Percentiles rank a stretch among this genome's conserved stretches.
These are phyloP conservation scores for Globomyces pollinis-pini DNA, from an alignment of 192 early-diverging fungal genomes.

Conservation along the genomic window DNA sequence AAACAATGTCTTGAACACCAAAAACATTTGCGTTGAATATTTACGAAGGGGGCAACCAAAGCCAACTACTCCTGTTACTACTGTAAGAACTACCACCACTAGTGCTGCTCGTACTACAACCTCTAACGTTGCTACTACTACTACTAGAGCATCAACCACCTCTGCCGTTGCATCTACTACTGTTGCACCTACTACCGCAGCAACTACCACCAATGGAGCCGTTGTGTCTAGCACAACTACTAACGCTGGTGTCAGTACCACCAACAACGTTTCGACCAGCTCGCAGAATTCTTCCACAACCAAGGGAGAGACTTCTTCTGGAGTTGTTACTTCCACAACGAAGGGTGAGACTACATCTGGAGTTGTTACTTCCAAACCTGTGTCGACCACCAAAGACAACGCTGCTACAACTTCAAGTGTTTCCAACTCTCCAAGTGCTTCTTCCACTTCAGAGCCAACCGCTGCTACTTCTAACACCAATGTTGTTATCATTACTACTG, in stretches of 20 bases:
- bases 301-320: background rate
- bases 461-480: too few relatives aligned
- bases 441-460: too few relatives aligned
- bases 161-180: background rate
- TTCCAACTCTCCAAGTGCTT: too few relatives aligned
- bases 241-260: background rate
- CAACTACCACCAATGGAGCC: background rate
- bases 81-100: background rate
- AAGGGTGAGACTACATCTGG: background rate
- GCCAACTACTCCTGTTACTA: background rate
- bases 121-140: background rate
- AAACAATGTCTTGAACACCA: background rate
- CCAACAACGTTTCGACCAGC: background rate
- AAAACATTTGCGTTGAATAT: background rate
- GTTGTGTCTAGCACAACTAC: too few relatives aligned
- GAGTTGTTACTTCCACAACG: background rate
- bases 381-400: background rate
- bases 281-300: background rate
- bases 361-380: background rate
- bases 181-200: background rate
- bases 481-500: too few relatives aligned
- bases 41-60: background rate
- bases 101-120: background rate
- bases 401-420: too few relatives aligned
- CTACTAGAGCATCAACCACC: background rate